Evolutionary conservation across 129 eudicot species (phyloP).

Genomic region (Solidago caesia): DNA sequence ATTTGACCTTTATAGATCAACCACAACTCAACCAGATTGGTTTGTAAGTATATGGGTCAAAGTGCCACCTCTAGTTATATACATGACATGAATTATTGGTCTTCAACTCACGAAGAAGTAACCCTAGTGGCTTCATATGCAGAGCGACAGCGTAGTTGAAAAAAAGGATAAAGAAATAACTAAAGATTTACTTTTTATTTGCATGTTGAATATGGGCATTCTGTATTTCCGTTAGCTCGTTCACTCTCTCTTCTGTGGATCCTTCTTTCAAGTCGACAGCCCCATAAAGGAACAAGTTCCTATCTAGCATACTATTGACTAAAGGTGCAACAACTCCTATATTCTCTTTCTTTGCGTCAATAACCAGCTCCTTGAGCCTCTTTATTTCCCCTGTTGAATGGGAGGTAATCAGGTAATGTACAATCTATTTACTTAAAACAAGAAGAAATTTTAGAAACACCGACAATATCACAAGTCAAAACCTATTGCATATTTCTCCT

Average conservation of each 20-base stretch:
- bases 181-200: conserved; percentile 53
- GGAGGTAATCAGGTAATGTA: conserved; percentile 4
- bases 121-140: not conserved
- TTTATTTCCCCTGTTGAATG: conserved; percentile 56
- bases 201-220: conserved; percentile 66
- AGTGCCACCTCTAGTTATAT: not conserved
- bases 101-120: not conserved
- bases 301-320: conserved; percentile 64
- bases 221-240: conserved; percentile 53
- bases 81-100: not conserved
- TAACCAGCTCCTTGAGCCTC: conserved; percentile 54
- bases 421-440: conserved; percentile 6
- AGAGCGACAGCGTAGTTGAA: not conserved
- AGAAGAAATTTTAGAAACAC: not conserved
- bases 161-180: not conserved
- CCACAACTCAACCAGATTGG: not conserved
- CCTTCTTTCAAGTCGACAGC: conserved; percentile 61
- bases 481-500: too few relatives aligned
- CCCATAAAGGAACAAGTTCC: conserved; percentile 71
- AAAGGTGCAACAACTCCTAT: conserved; percentile 50
- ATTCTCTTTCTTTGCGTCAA: conserved; percentile 52
- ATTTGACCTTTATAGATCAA: not conserved
- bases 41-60: not conserved
- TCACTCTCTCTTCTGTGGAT: conserved; percentile 61
- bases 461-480: too few relatives aligned